Base-by-base conservation (phyloP, 2,329 filamentous ascomycete genomes). In the Aspergillus udagawae region DNA sequence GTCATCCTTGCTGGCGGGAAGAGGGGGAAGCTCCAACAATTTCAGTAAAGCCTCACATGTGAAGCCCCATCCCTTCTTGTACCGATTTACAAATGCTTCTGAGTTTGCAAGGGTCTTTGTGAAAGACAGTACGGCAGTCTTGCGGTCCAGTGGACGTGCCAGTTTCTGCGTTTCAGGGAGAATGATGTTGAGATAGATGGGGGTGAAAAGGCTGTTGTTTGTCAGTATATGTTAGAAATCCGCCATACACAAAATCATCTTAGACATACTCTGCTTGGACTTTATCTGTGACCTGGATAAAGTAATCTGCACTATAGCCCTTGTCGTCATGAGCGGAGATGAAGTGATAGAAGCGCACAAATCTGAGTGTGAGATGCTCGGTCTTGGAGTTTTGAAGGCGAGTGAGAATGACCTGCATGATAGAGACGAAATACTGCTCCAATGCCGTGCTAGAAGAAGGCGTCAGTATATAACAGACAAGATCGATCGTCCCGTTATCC, bases 261-360 rank as follows among this genome's bases (percentile, higher is more conserved):
- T 59, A n/a, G 48, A 67, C 79, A 70, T 77, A 84, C 81, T 82
- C 80, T 38, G 84, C 79, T 73, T 97, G 92, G 29, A 97, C 82
- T 60, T 86, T 81, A 70, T 97, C 90, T n/a, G 90, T 87, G 61
- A 91, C 84, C 63, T 83, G 83, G 75, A 97, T 90, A 77, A 97
- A 94, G 78, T 91, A 96, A 75, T 99, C 94, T 7, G 92, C 85
- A 50, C 93, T 94, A 57, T 94, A 86, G n/a, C 92, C 91, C 63
- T 86, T 85, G 61, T 94, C 88, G 35, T 89, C 85, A 60, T 82
- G 83, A 20, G 92, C 90, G 29, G 90, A 91, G 54, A 97, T 84
- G 61, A 97, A 86, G 74, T 99, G 93, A 73, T 95, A 99, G 80
- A 99, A 95, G 35, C 92, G 88, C 54, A 92, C 89, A 72, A 99